Base-by-base conservation (phyloP, 1,139 yeast species). In the Geotrichum klebahnii region DNA sequence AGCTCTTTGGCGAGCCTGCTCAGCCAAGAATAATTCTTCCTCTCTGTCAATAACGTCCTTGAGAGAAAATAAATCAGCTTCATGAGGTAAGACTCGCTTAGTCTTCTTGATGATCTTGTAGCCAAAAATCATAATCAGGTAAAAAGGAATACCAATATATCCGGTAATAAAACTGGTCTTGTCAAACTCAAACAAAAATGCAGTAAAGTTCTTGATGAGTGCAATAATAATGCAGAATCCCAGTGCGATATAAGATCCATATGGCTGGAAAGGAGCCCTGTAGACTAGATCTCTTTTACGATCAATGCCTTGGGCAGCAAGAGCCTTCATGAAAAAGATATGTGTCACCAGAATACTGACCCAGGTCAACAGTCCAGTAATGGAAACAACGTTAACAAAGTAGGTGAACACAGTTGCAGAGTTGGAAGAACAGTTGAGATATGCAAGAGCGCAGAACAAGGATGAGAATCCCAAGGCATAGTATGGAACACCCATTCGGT, bases 101-200 rank as follows among this genome's bases (percentile, higher is more conserved):
- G 87, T 75, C 66, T 76, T 81, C 67, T 69, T 67, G 56, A 70
- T 59, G 41, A 81, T 9, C 67, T 82, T 84, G 73, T 81, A 82
- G 6, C 84, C 87, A 54, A 76, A 61, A 58, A 70, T 75, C 58
- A 78, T 71, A 45, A 78, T 65, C 37, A 81, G 47, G 60, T 77
- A 84, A 24, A 82, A 79, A 29, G 92, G 92, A 51, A 84, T 73
- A 46, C 86, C 86, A 63, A 84, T 82, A 70, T 84, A 84, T 44
- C 90, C 89, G 36, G 92, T 83, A 61, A 84, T 81, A 62, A 84
- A 84, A 31, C 72, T 70, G 69, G 75, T 80, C 69, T 77, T 81
- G 62, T 74, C 78, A 66, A 81, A 81, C 2, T 64, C 65, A 48
- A 70, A 68, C 60, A 84, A 69, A 69, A 84, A 83, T 3, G 80